phyloP scores from a whole-genome alignment of 805 yeast genomes.

The Myxozyma sirexii region DNA sequence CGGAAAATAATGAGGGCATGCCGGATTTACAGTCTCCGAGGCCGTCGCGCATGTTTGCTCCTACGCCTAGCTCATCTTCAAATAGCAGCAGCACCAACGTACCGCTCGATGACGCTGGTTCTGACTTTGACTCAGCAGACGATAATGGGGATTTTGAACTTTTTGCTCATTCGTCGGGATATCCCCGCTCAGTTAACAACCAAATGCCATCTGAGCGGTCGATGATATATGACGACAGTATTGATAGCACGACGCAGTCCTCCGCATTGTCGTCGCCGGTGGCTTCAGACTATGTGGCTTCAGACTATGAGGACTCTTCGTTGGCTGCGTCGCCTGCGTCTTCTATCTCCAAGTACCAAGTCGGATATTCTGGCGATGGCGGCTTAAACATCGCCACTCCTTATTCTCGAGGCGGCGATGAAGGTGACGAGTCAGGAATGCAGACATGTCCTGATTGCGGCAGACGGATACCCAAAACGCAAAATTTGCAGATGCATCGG shows the following conservation, averaged over 20 bases:
- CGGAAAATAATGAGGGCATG: constrained; percentile 2
- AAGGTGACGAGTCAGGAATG: constrained; percentile 10
- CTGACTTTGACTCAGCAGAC: constrained; percentile 20
- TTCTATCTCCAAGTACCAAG: constrained; percentile 8
- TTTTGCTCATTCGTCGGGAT: constrained; percentile 7
- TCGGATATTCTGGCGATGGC: background rate
- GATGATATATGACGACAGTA: background rate
- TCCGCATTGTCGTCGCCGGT: constrained; percentile 22
- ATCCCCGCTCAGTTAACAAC: constrained; percentile 3
- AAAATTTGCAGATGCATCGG: constrained; percentile 19
- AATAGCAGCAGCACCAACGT: constrained; percentile 9
- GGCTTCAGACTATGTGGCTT: constrained; percentile 17
- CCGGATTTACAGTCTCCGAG: constrained; percentile 1
- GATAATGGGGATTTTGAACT: constrained; percentile 15
- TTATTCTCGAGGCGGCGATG: background rate
- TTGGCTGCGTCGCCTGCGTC: constrained; percentile 17
- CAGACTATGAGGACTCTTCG: constrained; percentile 21
- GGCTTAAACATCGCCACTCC: constrained; percentile 9
- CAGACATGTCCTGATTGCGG: constrained; percentile 26
- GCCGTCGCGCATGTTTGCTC: constrained; percentile 19
- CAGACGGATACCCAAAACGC: constrained; percentile 15
- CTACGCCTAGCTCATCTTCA: constrained; percentile 27
- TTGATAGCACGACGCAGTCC: constrained; percentile 14
- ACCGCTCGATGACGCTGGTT: constrained; percentile 4
- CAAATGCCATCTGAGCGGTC: background rate